Base-by-base conservation (phyloP, 106 monocot species). In the Allium cepa region DNA sequence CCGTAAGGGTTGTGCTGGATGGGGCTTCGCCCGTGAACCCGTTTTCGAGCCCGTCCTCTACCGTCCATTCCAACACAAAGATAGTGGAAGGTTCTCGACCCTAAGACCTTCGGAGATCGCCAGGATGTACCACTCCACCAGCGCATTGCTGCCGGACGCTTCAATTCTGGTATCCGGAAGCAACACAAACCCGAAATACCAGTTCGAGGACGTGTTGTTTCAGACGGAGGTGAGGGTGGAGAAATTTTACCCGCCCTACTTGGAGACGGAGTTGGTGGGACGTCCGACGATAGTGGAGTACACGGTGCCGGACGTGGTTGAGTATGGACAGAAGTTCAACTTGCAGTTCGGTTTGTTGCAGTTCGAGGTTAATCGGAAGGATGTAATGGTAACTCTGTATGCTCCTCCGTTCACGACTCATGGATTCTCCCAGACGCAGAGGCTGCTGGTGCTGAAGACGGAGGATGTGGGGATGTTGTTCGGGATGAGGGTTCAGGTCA, bases 321-420 rank as follows among this genome's bases (percentile, higher is more conserved):
- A 2, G 27, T 85, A 92, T 47, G 79, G 79, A 1, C 52, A 70
- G 48, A 11, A 18, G 13, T 88, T 86, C 71, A 67, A 65, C 8
- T 10, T 82, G 47, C 36, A 36, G 18, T 81, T 81, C 71, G 14
- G 11, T 9, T 12, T 56, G 27, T 11, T 26, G 13, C 14, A 18
- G 9, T 9, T 0, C 0, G 56, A 15, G 8, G 13, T 10, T 2
- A 12, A 62, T 11, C 15, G n/a, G 12, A 56, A 48, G 17, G 80
- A 87, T 46, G 3, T 99, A 4, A 87, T 36, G 84, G 82, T 99
- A 63, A 99, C 87, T 10, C 78, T 92, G 89, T 89, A 89, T 50
- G 69, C 78, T 9, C 92, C 84, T 60, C 84, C 97, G 48, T 92
- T 84, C 69, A 90, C 89, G 14, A 99, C 97, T 12, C 92, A 99